Evolutionary conservation across 1,284 basidiomycete genomes (phyloP), one percentile per base, ranked within the genome.

Genomic region (Erythrobasidium hasegawianum): DNA sequence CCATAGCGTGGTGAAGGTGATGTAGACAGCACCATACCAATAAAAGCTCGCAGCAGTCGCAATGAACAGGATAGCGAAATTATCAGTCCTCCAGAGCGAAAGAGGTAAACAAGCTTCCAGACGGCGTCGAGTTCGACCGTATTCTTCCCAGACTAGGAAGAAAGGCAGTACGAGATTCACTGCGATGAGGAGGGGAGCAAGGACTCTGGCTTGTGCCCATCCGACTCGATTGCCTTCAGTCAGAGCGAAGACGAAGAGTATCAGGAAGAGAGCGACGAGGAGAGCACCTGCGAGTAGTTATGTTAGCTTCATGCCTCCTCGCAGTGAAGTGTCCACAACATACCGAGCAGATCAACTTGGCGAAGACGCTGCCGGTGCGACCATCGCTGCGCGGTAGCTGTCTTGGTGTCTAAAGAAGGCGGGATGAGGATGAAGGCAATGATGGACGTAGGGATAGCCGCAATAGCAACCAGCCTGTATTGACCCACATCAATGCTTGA

Each of bases 61-160:
- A 14, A 47, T 24, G 43, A 47, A 47, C 7, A 47, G 43, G 4
- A 47, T 47, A 18, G 43, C 43, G 22, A 47, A 47, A 24, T 47
- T 47, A 24, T 16, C 43, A n/a, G 22, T 47, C 43, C 14, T n/a
- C 43, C 43, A 47, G n/a, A 47, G 16, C 43, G 43, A n/a, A 8
- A 47, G 43, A 5, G 43, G 43, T 4, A 47, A 14, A 47, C 43
- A 47, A 24, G 43, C 43, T 24, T 47, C 43, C n/a, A 18, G 22
- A n/a, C 14, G 4, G 4, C 43, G 16, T 47, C 43, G 16, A 24
- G 43, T 47, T 24, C 43, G 16, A 7, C 43, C 43, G 22, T 18
- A 47, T 24, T 47, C 43, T 47, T 47, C 43, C 43, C 43, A 47
- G n/a, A 47, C n/a, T 24, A 47, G 43, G 43, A 47, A 47, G 16